Evolutionary conservation across 805 yeast genomes (phyloP).

Genomic region (Nakazawaea molendinolei): DNA sequence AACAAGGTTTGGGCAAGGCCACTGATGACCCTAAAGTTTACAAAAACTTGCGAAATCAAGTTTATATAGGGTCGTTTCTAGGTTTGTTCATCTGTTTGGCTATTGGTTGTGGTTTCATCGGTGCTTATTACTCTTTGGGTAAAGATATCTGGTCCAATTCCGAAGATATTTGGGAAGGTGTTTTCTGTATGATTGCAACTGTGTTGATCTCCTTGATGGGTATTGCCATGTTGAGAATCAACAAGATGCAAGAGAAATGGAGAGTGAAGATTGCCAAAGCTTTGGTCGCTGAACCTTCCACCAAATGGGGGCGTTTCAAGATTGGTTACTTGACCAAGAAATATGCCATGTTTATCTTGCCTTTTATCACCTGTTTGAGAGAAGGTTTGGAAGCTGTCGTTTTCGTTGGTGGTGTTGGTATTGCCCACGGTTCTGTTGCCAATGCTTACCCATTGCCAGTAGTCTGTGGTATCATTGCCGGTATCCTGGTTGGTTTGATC

Average conservation of each 20-base stretch:
- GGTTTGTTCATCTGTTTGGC: slow-evolving; percentile 78
- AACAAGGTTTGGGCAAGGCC: slow-evolving; percentile 69
- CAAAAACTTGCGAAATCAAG: slow-evolving; percentile 64
- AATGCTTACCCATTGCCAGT: slow-evolving; percentile 92
- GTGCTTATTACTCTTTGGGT: slow-evolving; percentile 77
- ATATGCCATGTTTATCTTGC: slow-evolving; percentile 84
- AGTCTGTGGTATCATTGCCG: slow-evolving; percentile 76
- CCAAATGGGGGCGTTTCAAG: slow-evolving; percentile 43
- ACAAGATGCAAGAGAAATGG: slow-evolving; percentile 97
- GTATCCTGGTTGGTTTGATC: slow-evolving; percentile 60
- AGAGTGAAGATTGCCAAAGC: slow-evolving; percentile 89
- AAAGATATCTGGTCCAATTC: slow-evolving; percentile 80
- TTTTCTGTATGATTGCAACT: slow-evolving; percentile 85
- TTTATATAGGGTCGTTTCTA: slow-evolving; percentile 72
- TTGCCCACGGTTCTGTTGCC: slow-evolving; percentile 47
- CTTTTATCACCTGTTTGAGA: slow-evolving; percentile 86
- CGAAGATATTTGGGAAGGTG: slow-evolving; percentile 97
- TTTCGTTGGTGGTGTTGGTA: slow-evolving; percentile 93
- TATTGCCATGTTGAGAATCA: slow-evolving; percentile 89
- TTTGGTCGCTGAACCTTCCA: slow-evolving; percentile 49
- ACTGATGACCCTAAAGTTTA: slow-evolving; percentile 34
- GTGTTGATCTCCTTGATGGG: slow-evolving; percentile 91
- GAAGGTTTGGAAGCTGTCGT: slow-evolving; percentile 97
- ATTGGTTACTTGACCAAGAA: slow-evolving; percentile 55
- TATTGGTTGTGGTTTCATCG: slow-evolving; percentile 91